These are phyloP conservation scores for Pythium chondricola DNA, from an alignment of 352 stramenopile species.

Conservation along the genomic window DNA sequence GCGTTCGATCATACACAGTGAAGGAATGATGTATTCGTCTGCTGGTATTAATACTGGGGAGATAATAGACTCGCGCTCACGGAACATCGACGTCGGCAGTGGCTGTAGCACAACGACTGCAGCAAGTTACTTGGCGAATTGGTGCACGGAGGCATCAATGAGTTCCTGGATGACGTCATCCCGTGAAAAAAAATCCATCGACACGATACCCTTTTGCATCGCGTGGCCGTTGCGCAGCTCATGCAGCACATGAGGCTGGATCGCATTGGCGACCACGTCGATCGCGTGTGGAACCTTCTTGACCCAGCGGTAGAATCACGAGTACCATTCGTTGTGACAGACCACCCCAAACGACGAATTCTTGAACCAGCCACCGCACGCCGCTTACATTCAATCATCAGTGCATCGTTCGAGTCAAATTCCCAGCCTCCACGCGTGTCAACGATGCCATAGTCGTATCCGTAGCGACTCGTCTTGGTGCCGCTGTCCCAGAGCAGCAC, in stretches of 20 bases:
- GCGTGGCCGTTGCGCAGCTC: too few relatives aligned
- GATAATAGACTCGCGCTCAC: too few relatives aligned
- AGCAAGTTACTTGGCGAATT: too few relatives aligned
- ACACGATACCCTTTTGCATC: conserved; percentile 13
- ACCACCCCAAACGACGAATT: conserved; percentile 9
- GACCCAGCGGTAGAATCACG: not conserved
- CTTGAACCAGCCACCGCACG: conserved; percentile 6
- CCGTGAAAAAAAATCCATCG: conserved; percentile 8
- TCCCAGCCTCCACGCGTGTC: conserved; percentile 2
- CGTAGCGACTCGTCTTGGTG: conserved; percentile 5
- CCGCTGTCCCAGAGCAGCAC: conserved; percentile 8
- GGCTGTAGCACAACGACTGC: too few relatives aligned
- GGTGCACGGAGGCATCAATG: too few relatives aligned
- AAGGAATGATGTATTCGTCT: too few relatives aligned
- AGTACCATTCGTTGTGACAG: too few relatives aligned
- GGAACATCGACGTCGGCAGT: too few relatives aligned
- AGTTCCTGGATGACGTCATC: conserved; percentile 7
- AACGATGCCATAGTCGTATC: conserved; percentile 7
- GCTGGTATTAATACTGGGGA: too few relatives aligned
- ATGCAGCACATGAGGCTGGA: not conserved
- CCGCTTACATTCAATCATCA: not conserved
- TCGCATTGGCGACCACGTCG: conserved; percentile 5
- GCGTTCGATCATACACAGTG: too few relatives aligned
- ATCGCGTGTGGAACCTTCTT: conserved; percentile 1
- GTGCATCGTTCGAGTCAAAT: conserved; percentile 1